A percentile compares a stretch with the other conserved stretches of the same genome.
Evolutionary conservation across 495 filamentous ascomycete species (phyloP).

Genomic region (Aspergillus saccharolyticus): DNA sequence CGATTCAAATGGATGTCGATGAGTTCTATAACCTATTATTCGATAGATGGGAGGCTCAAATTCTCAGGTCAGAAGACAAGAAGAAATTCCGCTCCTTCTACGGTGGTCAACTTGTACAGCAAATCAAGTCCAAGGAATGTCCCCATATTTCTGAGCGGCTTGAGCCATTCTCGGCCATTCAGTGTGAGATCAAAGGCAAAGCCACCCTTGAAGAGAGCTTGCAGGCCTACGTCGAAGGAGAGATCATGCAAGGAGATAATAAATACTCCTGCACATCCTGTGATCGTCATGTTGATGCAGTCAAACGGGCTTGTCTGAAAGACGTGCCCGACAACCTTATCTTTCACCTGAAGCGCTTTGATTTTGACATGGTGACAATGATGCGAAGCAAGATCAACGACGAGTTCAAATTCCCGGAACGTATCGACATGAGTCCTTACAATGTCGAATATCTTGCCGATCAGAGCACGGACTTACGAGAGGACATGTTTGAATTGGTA

Average conservation of each 20-base stretch:
- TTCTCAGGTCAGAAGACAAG: conserved; percentile 61
- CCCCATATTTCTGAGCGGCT: conserved; percentile 84
- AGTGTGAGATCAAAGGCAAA: conserved; percentile 97
- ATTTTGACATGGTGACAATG: conserved; percentile 83
- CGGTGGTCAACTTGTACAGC: conserved; percentile 86
- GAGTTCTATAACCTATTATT: conserved; percentile 95
- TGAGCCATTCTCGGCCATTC: conserved; percentile 91
- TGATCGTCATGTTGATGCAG: conserved; percentile 84
- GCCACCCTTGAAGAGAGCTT: conserved; percentile 77
- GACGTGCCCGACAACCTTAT: conserved; percentile 93
- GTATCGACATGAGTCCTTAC: conserved; percentile 87
- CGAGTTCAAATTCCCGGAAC: conserved; percentile 77
- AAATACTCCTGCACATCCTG: conserved; percentile 96
- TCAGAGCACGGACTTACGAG: conserved; percentile 41
- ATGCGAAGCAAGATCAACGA: conserved; percentile 94
- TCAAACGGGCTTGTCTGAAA: conserved; percentile 89
- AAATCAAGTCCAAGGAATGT: conserved; percentile 93
- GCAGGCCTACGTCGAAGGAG: conserved; percentile 89
- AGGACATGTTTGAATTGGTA: conserved; percentile 85
- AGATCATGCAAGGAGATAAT: conserved; percentile 97
- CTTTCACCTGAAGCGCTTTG: conserved; percentile 94
- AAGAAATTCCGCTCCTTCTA: conserved; percentile 78
- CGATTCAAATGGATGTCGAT: conserved; percentile 94
- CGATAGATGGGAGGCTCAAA: conserved; percentile 84
- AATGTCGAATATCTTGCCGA: conserved; percentile 81